Evolutionary conservation across 179 eudicot species (phyloP).

Genomic region (Patellifolia procumbens): DNA sequence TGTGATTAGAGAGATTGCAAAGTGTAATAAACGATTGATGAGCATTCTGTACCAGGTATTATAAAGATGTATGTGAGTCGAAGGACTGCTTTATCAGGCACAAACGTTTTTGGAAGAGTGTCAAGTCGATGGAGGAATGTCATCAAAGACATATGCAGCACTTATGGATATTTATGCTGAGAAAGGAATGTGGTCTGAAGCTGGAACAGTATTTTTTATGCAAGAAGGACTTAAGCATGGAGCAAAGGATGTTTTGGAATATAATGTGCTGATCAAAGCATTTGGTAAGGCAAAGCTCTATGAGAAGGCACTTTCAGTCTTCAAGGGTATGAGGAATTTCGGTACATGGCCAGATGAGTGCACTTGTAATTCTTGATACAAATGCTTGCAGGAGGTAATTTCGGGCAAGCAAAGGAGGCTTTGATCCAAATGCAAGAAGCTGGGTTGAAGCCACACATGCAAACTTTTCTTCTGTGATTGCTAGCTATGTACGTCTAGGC

Average conservation of each 20-base stretch:
- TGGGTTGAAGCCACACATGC: constrained; percentile 57
- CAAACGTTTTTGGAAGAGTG: constrained; percentile 44
- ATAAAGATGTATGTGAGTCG: constrained; percentile 67
- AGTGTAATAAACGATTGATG: constrained; percentile 48
- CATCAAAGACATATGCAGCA: constrained; percentile 63
- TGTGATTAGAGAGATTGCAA: constrained; percentile 61
- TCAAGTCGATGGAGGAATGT: constrained; percentile 40
- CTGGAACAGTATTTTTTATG: constrained; percentile 63
- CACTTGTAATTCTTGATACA: constrained; percentile 79
- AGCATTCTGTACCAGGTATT: constrained; percentile 62
- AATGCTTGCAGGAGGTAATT: constrained; percentile 72
- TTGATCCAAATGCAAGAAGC: constrained; percentile 66
- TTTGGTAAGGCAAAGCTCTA: constrained; percentile 72
- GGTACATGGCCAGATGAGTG: constrained; percentile 91
- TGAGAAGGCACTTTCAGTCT: constrained; percentile 68
- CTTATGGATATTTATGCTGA: constrained; percentile 81
- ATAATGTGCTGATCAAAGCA: constrained; percentile 85
- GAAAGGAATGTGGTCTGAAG: constrained; percentile 75
- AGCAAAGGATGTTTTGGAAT: constrained; percentile 60
- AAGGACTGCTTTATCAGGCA: constrained; percentile 57
- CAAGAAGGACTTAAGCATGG: constrained; percentile 46
- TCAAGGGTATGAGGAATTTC: constrained; percentile 67
- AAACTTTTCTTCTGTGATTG: constrained; percentile 64
- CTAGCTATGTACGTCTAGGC: constrained; percentile 54
- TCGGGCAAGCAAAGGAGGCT: constrained; percentile 61